Conservation (phyloP, 768 basidiomycete species). For the Panellus pusillus region DNA sequence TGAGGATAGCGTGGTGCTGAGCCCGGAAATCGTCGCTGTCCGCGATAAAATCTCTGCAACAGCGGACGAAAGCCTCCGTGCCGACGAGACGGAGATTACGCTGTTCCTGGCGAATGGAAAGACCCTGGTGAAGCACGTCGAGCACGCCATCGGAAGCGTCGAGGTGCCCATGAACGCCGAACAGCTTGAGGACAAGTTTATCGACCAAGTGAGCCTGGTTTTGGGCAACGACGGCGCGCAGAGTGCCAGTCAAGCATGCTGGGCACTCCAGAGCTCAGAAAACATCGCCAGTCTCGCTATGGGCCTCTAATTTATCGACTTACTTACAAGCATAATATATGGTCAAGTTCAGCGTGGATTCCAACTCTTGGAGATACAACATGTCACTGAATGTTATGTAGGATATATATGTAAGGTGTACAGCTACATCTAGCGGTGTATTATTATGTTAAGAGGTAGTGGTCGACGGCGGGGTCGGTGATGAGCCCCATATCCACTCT, state of each 20-base stretch:
- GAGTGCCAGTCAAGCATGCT: constrained; percentile 13
- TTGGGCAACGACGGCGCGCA: constrained; percentile 20
- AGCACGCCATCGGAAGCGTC: constrained; percentile 25
- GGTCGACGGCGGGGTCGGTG: constrained; percentile 27
- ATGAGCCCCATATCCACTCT: constrained; percentile 72
- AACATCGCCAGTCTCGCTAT: constrained; percentile 5
- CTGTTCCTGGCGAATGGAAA: constrained; percentile 18
- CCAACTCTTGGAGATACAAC: constrained; percentile 9
- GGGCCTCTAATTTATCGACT: background rate
- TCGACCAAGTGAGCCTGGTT: constrained; percentile 22
- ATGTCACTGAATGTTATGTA: constrained; percentile 7
- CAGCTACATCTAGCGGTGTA: constrained; percentile 21
- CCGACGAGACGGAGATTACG: constrained; percentile 20
- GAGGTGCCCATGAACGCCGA: constrained; percentile 20
- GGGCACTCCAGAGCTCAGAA: constrained; percentile 8
- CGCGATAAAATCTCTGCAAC: constrained; percentile 23
- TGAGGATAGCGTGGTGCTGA: constrained; percentile 18
- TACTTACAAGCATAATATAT: no score
- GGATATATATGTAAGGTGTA: constrained; percentile 14
- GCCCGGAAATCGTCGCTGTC: constrained; percentile 18
- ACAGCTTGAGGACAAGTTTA: constrained; percentile 23
- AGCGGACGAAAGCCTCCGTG: constrained; percentile 15
- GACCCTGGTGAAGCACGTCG: constrained; percentile 18
- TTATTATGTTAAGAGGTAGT: constrained; percentile 17
- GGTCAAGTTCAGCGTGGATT: background rate